Base-by-base conservation (phyloP, 73 alveolate genomes). In the Blepharisma japonicum region DNA sequence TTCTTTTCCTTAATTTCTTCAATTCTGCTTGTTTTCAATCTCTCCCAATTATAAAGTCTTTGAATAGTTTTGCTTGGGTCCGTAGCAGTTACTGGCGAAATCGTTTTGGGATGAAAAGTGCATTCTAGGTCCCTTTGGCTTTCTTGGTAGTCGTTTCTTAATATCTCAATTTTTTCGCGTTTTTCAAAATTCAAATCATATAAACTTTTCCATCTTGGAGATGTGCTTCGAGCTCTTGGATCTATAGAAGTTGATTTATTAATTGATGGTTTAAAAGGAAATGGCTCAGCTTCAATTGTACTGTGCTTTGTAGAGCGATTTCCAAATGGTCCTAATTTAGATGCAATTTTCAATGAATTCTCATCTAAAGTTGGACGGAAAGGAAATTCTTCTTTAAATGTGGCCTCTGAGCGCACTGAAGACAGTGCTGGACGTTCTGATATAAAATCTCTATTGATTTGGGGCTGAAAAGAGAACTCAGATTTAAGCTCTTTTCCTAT, bases 91-190 rank as follows among this genome's bases (percentile, higher is more conserved):
- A 11, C 50, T 14, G 74, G 74, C 47, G n/a, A 14, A 25, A 4
- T 14, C 14, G 74, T 61, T 25, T 61, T 61, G 18, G 74, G 74
- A 39, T 61, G 74, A 25, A 61, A 61, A 61, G 74, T 61, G 74
- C 74, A 61, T 25, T 61, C 74, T 2, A 61, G 23, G 48, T 61
- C 74, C 23, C 46, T 61, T 61, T 61, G 47, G 46, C 18, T 61
- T 14, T 61, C 74, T 61, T n/a, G 47, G 47, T 2, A 61, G 6
- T n/a, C 46, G 18, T 61, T 61, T 61, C 74, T 61, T 2, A 61
- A 48, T 25, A 61, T 18, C 5, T 14, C 74, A 20, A 61, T 8
- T 61, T 39, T 61, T 61, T 61, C 74, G 14, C 74, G 14, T 2
- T 39, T n/a, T n/a, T 61, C 49, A 4, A 61, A 25, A 25, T 61